Percentiles rank a stretch among this genome's conserved stretches.
phyloP scores from a whole-genome alignment of 345 rosid genomes.

The Melastoma malabathricum region DNA sequence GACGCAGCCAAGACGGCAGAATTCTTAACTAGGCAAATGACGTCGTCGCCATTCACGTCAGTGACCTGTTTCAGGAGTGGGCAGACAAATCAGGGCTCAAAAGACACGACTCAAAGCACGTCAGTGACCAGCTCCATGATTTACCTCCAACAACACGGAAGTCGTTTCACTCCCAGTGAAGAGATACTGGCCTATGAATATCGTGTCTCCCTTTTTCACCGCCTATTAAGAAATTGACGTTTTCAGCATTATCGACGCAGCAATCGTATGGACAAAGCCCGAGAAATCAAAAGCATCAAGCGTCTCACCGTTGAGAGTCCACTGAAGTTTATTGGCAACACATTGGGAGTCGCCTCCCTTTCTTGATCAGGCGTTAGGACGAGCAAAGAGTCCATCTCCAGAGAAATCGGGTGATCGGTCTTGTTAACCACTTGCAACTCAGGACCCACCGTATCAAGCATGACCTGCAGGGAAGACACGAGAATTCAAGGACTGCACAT shows the following conservation, averaged over 20 bases:
- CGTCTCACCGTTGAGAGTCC: slow-evolving; percentile 40
- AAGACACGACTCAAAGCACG: no score
- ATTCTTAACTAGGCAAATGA: slow-evolving; percentile 51
- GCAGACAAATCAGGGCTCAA: no score
- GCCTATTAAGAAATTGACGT: slow-evolving; percentile 18
- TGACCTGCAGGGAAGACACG: slow-evolving; percentile 27
- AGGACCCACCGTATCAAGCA: slow-evolving; percentile 66
- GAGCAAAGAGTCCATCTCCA: slow-evolving; percentile 28
- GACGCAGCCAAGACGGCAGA: slow-evolving; percentile 44
- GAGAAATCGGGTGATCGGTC: slow-evolving; percentile 36
- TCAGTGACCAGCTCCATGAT: neutral
- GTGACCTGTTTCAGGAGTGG: no score
- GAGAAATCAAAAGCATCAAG: neutral
- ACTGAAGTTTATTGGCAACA: slow-evolving; percentile 46
- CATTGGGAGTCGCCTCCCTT: slow-evolving; percentile 43
- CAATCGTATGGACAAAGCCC: neutral
- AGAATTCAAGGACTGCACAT: neutral
- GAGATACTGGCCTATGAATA: slow-evolving; percentile 59
- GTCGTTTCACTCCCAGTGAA: slow-evolving; percentile 66
- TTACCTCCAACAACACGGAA: slow-evolving; percentile 66
- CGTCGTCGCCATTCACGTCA: slow-evolving; percentile 47
- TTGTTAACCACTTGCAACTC: slow-evolving; percentile 49
- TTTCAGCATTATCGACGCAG: neutral
- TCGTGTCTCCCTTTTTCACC: slow-evolving; percentile 56
- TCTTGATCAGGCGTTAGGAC: slow-evolving; percentile 50